Conservation (phyloP, 2,329 filamentous ascomycete species). For the Pseudogymnoascus sp. region DNA sequence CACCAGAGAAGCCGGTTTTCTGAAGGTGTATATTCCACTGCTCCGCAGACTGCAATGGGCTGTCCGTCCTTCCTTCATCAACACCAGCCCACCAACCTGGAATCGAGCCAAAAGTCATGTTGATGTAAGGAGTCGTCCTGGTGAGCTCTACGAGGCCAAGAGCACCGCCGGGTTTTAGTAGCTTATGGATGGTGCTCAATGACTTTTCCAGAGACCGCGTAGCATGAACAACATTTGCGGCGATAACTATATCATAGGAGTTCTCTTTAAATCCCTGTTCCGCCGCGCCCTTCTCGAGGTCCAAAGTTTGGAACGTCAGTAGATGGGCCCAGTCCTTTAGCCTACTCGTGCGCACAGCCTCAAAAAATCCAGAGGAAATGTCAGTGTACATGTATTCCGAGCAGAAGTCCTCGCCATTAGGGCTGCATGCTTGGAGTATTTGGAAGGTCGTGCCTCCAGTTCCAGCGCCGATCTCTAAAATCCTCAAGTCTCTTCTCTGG, state of each 20-base stretch:
- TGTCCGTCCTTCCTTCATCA: constrained; percentile 13
- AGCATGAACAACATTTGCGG: constrained; percentile 33
- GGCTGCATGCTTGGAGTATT: neutral
- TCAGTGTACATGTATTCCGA: constrained; percentile 21
- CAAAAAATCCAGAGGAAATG: constrained; percentile 28
- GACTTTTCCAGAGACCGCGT: constrained; percentile 24
- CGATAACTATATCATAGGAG: constrained; percentile 33
- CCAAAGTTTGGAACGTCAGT: constrained; percentile 18
- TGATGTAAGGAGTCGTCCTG: neutral
- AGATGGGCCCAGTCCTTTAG: neutral
- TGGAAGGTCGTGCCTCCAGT: too few relatives aligned
- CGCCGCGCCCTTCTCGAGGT: constrained; percentile 25
- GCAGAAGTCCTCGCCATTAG: constrained; percentile 11
- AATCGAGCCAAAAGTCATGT: neutral
- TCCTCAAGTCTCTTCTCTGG: too few relatives aligned
- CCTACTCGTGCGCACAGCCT: constrained; percentile 15
- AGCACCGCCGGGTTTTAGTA: constrained; percentile 23
- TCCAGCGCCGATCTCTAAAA: too few relatives aligned
- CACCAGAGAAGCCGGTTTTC: constrained; percentile 26
- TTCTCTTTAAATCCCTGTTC: constrained; percentile 28
- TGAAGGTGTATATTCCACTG: constrained; percentile 16
- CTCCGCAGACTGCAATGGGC: constrained; percentile 6
- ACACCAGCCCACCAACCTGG: constrained; percentile 10
- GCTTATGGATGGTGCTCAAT: constrained; percentile 20
- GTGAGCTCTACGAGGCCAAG: constrained; percentile 20